Conservation (phyloP, 106 monocot genomes). For the Dendrobium officinale region DNA sequence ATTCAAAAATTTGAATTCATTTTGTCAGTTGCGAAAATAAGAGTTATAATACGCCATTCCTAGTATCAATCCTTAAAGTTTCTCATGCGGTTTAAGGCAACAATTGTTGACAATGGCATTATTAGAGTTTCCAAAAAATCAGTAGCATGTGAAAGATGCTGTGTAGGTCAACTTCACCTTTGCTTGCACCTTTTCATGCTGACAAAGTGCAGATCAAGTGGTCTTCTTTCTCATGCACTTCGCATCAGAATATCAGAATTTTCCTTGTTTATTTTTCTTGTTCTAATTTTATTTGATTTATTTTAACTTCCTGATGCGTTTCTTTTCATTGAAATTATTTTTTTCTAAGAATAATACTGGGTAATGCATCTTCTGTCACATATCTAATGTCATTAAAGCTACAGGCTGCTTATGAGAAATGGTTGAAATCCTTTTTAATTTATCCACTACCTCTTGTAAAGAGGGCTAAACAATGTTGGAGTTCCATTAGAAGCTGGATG, state of each 20-base stretch:
- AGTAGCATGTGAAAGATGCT: no score
- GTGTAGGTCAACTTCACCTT: no score
- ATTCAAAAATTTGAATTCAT: not conserved
- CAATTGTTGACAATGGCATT: no score
- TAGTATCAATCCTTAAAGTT: no score
- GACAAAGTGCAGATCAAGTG: not conserved
- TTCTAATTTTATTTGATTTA: not conserved
- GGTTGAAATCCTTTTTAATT: conserved; percentile 55
- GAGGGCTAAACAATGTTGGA: conserved; percentile 61
- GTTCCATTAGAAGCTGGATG: conserved; percentile 50
- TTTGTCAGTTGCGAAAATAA: not conserved
- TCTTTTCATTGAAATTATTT: not conserved
- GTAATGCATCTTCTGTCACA: not conserved
- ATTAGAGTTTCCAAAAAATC: no score
- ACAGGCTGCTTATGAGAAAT: conserved; percentile 16
- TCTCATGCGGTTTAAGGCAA: no score
- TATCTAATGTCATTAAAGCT: conserved; percentile 1
- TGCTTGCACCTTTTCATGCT: no score
- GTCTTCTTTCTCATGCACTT: not conserved
- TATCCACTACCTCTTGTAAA: conserved; percentile 69
- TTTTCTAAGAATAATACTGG: not conserved
- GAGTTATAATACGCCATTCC: not conserved
- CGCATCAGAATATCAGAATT: not conserved
- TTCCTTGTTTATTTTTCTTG: not conserved
- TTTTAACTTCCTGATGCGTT: not conserved